Base-by-base conservation (phyloP, 2,329 filamentous ascomycete species). In the Cucurbitaria berberidis region DNA sequence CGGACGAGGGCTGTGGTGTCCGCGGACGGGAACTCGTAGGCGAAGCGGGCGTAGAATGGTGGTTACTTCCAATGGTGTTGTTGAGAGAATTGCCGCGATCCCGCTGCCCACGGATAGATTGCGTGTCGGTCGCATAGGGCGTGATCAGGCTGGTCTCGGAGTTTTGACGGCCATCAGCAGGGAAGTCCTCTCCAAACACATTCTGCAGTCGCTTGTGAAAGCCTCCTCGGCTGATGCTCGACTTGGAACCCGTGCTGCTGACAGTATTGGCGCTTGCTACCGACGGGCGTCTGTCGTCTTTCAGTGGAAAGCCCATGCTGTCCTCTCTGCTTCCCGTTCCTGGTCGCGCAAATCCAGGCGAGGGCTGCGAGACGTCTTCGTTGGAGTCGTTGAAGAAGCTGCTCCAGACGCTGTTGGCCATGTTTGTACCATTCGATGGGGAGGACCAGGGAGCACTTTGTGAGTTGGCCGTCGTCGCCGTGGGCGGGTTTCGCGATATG, bases 141-240 rank as follows among this genome's bases (percentile, higher is more conserved):
- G 81, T 78, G 43, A 53, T 61, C 66, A 90, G 75, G 76, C 85
- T 87, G 63, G 84, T 83, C 53, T 96, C 90, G 47, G 89, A 92
- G 60, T 87, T 87, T 70, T 93, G 78, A 45, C 78, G 74, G 45
- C 80, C 80, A 46, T 80, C 89, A 61, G 84, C 82, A 53, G 86
- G 86, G 74, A 90, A 91, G 70, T 96, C 93, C 66, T 97, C 93
- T 41, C 93, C 93, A 76, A 97, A 96, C 73, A 97, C 93, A 36
- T 89, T 90, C 70, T 95, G 90, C 59, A 96, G 81, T 76, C 93
- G 95, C 76, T 93, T 92, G 66, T 85, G 82, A 60, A 86, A 83
- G 30, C 66, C 84, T 45, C 66, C 84, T 45, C 89, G 86, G 64
- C 87, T 86, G 54, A 89, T 82, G 55, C 86, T 87, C 57, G 86